Evolutionary conservation across 1,139 yeast genomes (phyloP).

Genomic region (Kluyveromyces sp.): DNA sequence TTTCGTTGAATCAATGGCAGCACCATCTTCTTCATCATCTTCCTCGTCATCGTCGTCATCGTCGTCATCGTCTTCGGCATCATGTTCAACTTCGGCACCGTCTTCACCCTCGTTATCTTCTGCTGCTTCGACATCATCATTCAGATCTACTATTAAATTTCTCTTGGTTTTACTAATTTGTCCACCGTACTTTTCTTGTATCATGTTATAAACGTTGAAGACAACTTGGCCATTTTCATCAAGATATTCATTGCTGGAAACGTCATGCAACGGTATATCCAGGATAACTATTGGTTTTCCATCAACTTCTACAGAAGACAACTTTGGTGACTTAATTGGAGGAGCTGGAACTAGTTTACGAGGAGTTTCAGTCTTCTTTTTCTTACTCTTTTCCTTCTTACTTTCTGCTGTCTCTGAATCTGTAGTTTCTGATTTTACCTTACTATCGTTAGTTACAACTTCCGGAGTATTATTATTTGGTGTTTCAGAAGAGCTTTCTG

Average conservation of each 20-base stretch:
- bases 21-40: slow-evolving; percentile 32
- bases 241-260: slow-evolving; percentile 35
- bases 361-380: slow-evolving; percentile 14
- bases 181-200: slow-evolving; percentile 59
- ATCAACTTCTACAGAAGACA: slow-evolving; percentile 27
- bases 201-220: slow-evolving; percentile 67
- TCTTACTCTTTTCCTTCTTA: slow-evolving; percentile 8
- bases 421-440: slow-evolving; percentile 5
- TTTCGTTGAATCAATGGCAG: slow-evolving; percentile 22
- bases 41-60: slow-evolving; percentile 27
- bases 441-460: slow-evolving; percentile 5
- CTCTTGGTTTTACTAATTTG: slow-evolving; percentile 69
- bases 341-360: slow-evolving; percentile 21
- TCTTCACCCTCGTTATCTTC: slow-evolving; percentile 55
- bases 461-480: slow-evolving; percentile 6
- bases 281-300: slow-evolving; percentile 42
- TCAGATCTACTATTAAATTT: slow-evolving; percentile 45
- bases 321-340: slow-evolving; percentile 26
- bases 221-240: slow-evolving; percentile 68
- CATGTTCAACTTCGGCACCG: slow-evolving; percentile 32
- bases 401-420: slow-evolving; percentile 5
- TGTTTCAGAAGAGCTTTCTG: slow-evolving; percentile 10
- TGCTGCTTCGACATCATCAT: slow-evolving; percentile 55
- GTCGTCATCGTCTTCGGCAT: slow-evolving; percentile 16
- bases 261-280: slow-evolving; percentile 48